Evolutionary conservation across 2,329 filamentous ascomycete species (phyloP).

Genomic region (Magnaporthiopsis rhizophila): DNA sequence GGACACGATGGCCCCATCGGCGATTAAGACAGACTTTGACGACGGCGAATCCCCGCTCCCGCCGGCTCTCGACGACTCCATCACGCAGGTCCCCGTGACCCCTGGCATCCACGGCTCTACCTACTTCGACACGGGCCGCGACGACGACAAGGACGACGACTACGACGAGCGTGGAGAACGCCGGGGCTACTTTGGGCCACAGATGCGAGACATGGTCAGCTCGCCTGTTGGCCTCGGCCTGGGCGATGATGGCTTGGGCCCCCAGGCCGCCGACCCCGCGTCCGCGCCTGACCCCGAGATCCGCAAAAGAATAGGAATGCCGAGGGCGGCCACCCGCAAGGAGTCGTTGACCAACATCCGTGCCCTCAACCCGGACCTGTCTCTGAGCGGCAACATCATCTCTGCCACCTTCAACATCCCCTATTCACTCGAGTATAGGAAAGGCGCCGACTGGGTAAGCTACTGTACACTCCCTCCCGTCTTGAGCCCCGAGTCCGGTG

Average conservation of each 20-base stretch:
- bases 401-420: conserved; percentile 59
- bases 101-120: conserved; percentile 4
- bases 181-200: conserved; percentile 8
- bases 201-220: conserved; percentile 2
- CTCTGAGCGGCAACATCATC: conserved; percentile 57
- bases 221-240: conserved; percentile 5
- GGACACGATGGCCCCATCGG: not conserved
- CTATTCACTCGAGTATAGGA: conserved; percentile 49
- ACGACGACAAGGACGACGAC: conserved; percentile 9
- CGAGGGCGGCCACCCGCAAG: conserved; percentile 31
- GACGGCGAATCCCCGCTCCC: not conserved
- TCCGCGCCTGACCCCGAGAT: conserved; percentile 19
- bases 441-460: conserved; percentile 53
- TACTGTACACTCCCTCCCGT: no score
- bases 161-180: conserved; percentile 1
- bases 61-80: not conserved
- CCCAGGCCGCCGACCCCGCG: conserved; percentile 28
- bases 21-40: not conserved
- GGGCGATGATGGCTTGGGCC: conserved; percentile 17
- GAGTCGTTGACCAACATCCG: conserved; percentile 49
- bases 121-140: conserved; percentile 10
- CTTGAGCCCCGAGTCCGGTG: conserved; percentile 3
- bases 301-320: conserved; percentile 34
- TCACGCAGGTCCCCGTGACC: conserved; percentile 6
- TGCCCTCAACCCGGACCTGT: conserved; percentile 47